phyloP scores from a whole-genome alignment of 306 rosid species.

The Senna tora region DNA sequence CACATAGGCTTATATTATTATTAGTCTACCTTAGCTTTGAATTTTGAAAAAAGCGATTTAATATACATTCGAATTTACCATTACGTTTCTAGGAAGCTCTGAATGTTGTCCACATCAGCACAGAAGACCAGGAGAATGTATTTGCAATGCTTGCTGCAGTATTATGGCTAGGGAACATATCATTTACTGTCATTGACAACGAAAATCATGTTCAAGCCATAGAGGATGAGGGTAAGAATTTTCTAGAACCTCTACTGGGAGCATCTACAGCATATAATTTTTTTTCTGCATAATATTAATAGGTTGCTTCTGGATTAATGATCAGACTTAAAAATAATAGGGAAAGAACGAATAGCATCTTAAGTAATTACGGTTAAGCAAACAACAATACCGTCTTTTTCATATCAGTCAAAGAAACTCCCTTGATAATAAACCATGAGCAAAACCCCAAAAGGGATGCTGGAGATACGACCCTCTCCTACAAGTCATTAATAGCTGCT shows the following conservation, averaged over 20 bases:
- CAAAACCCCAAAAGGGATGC: no score
- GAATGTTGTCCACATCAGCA: constrained; percentile 81
- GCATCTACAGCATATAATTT: background rate
- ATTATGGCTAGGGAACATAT: constrained; percentile 86
- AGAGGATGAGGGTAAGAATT: constrained; percentile 72
- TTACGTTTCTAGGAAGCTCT: constrained; percentile 83
- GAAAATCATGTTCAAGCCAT: constrained; percentile 84
- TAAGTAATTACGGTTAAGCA: no score
- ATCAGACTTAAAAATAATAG: no score
- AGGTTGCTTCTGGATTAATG: no score
- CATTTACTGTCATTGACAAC: constrained; percentile 79
- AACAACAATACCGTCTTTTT: no score
- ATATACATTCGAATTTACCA: constrained; percentile 32
- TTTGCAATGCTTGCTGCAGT: constrained; percentile 98
- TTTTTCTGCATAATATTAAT: background rate
- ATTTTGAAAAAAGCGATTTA: constrained; percentile 19
- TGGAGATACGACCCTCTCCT: no score
- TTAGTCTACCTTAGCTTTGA: constrained; percentile 8
- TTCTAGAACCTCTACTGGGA: constrained; percentile 32
- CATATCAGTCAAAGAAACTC: no score
- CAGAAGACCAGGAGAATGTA: constrained; percentile 80
- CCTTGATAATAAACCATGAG: no score
- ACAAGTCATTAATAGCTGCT: no score
- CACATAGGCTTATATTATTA: constrained; percentile 16
- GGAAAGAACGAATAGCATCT: no score